Evolutionary conservation across 2,329 filamentous ascomycete genomes (phyloP).

Genomic region (Epichloe gansuensis): DNA sequence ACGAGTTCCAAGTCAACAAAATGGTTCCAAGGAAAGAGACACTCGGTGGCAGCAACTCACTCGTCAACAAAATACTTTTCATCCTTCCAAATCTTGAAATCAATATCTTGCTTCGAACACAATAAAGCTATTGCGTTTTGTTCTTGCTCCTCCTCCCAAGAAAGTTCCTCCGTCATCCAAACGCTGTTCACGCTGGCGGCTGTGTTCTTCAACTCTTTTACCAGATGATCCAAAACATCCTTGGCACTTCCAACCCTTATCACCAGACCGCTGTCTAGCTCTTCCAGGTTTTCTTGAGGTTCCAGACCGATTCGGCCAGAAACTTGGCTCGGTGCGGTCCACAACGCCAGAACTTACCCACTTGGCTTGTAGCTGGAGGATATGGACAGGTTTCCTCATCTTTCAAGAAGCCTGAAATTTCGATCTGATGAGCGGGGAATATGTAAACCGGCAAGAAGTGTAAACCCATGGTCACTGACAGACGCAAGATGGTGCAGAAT

Average conservation of each 20-base stretch:
- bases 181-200: constrained; percentile 43
- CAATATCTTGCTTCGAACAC: constrained; percentile 39
- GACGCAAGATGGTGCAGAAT: constrained; percentile 49
- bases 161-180: constrained; percentile 65
- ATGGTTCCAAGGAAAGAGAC: background rate
- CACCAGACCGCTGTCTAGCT: constrained; percentile 46
- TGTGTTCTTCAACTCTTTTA: constrained; percentile 34
- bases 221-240: constrained; percentile 46
- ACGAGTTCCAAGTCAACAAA: background rate
- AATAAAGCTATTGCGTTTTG: constrained; percentile 42
- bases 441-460: constrained; percentile 62
- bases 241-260: constrained; percentile 50
- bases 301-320: constrained; percentile 59
- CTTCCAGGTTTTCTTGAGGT: constrained; percentile 53
- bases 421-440: constrained; percentile 58
- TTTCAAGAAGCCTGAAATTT: constrained; percentile 61
- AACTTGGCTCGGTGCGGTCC: constrained; percentile 63
- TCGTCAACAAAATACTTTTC: constrained; percentile 74
- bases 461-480: constrained; percentile 39
- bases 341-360: constrained; percentile 60
- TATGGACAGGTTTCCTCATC: constrained; percentile 47
- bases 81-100: constrained; percentile 56
- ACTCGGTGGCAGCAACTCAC: constrained; percentile 35
- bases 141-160: constrained; percentile 56
- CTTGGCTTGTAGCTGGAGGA: constrained; percentile 51